Base-by-base conservation (phyloP, 2,329 filamentous ascomycete species). In the Tolypocladium pustulatum region DNA sequence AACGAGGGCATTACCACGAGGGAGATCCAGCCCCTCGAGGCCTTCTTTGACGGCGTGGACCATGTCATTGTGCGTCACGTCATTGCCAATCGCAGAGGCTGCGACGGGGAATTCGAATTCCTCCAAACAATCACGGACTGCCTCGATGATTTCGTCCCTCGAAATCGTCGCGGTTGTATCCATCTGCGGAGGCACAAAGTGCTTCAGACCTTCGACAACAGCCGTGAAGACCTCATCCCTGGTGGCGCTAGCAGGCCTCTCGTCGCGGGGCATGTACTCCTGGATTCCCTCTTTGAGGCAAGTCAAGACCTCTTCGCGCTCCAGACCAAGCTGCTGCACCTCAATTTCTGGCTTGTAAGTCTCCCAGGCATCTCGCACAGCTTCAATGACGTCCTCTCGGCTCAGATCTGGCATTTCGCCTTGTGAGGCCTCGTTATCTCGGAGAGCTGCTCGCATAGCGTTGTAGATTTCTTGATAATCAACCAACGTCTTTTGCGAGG, bases 341-440 rank as follows among this genome's bases (percentile, higher is more conserved):
- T 96, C 88, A 56, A 96, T 91, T 66, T 97, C 91, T 1, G 93
- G 93, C 73, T 96, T 96, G 74, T 96, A 96, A 57, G 86, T 90
- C 69, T 97, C 93, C 85, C 91, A 96, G 1, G 92, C 93, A 65
- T 96, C 91, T 65, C 87, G 86, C 17, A 97, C 89, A 3, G 92
- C 91, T 34, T 89, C 82, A 2, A 97, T 82, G 40, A 97, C 90
- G 60, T 95, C 90, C 55, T 96, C 90, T 64, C 89, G 84, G 65
- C 85, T 87, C 54, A 90, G 73, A 56, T 74, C 72, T 2, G 69
- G 73, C 56, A 78, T 65, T 4, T 72, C 62, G n/a, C 61, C 66
- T 1, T 66, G 67, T 8, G 71, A 73, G 3, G 77, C 76, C 58
- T 84, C 78, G 6, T 83, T 79, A 64, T 89, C 87, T 61, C 82